A percentile compares a stretch with the other conserved stretches of the same genome.
phyloP scores from a whole-genome alignment of 352 stramenopile species.

The Globisporangium abappressorium region DNA sequence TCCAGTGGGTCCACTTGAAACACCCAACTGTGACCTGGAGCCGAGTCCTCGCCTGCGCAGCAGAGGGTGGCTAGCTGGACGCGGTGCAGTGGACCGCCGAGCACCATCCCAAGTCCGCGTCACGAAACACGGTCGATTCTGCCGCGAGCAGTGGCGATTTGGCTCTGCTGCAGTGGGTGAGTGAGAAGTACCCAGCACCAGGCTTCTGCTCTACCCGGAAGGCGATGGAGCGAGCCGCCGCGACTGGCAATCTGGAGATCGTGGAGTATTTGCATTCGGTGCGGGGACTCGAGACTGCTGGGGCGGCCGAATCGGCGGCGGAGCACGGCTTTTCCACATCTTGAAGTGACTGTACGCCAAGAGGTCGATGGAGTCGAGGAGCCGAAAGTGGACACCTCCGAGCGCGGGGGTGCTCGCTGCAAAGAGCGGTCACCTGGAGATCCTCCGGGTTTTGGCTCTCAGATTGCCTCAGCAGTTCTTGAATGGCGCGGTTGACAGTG shows the following conservation, averaged over 20 bases:
- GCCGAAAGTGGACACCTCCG: neutral
- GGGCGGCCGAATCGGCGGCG: slow-evolving; percentile 2
- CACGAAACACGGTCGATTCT: neutral
- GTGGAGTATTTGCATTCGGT: slow-evolving; percentile 5
- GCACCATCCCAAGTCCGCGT: slow-evolving; percentile 19
- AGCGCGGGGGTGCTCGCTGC: slow-evolving; percentile 2
- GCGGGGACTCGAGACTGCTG: slow-evolving; percentile 1
- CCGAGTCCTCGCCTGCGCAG: slow-evolving; percentile 49
- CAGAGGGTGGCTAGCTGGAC: slow-evolving; percentile 40
- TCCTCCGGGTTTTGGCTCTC: neutral
- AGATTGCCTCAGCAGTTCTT: slow-evolving; percentile 4
- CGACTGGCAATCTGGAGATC: neutral
- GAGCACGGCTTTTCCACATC: slow-evolving; percentile 11
- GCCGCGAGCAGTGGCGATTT: slow-evolving; percentile 2
- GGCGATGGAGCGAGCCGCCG: slow-evolving; percentile 7
- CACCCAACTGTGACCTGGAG: slow-evolving; percentile 41
- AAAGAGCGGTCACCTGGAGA: neutral
- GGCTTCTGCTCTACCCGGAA: neutral
- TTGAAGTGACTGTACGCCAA: slow-evolving; percentile 15
- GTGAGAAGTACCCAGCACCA: neutral
- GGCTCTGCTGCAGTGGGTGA: neutral
- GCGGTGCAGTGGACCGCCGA: slow-evolving; percentile 48
- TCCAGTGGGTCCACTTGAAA: slow-evolving; percentile 51
- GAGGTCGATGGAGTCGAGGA: neutral
- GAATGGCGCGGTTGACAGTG: neutral